Evolutionary conservation across 768 basidiomycete species (phyloP), one percentile per base, ranked within the genome.

Genomic region (Boletus rubroflammeus): DNA sequence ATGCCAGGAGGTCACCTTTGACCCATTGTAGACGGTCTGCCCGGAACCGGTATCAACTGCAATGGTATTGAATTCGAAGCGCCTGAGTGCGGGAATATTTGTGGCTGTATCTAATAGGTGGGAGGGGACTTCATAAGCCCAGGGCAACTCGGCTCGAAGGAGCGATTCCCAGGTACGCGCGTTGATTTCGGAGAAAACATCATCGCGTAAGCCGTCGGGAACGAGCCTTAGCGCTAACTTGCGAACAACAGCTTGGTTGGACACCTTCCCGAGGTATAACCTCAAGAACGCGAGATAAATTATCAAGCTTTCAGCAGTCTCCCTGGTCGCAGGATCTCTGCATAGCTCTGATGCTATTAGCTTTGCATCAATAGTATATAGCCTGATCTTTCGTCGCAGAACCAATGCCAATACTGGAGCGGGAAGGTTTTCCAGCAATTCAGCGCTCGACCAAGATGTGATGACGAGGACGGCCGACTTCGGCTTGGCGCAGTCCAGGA

Each of bases 211-310:
- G 17, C 61, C 56, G 26, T 79, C 76, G 23, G 78, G 78, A 47
- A 81, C 76, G 2, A 76, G 63, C 5, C 67, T 71, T 25, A 72
- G 73, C 4, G 80, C 82, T 34, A 88, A 62, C 63, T 80, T 78
- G 39, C 78, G 64, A 17, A 90, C 74, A 6, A 76, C 68, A 1
- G 70, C 67, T 64, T 86, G 79, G 23, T 73, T 78, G 7, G 84
- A 85, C n/a, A 74, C 72, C 47, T 76, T 71, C 28, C 88, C 90
- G 38, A 93, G 75, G 72, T 88, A 98, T 31, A 98, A 76, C 50
- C 91, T 79, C 64, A 98, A 72, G 77, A 98, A 91, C 1, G 89
- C 87, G 28, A 95, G 76, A 61, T 90, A 82, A 40, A 84, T 80
- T 34, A 90, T 65, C 56, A 90, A 70, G 57, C 74, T 77, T 62